Evolutionary conservation across 164 flowering plant genomes (phyloP).

Genomic region (Macadamia tetraphylla): DNA sequence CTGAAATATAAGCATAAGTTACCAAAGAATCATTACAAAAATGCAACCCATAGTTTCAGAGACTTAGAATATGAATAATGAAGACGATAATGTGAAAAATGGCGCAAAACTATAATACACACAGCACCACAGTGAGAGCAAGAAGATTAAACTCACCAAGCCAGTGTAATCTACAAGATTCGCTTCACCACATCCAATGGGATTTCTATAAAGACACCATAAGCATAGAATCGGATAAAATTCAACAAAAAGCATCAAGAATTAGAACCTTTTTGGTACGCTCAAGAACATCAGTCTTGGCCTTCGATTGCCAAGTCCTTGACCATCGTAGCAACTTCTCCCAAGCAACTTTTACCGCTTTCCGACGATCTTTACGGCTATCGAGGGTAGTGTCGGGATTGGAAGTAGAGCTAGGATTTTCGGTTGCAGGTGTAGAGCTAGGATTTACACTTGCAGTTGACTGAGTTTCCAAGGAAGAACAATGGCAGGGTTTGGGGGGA

Average conservation of each 20-base stretch:
- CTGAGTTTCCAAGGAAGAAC: conserved; percentile 8
- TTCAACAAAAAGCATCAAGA: neutral
- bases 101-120: too few relatives aligned
- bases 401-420: conserved; percentile 4
- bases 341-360: conserved; percentile 77
- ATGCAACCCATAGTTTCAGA: too few relatives aligned
- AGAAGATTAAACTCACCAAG: neutral
- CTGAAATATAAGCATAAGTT: too few relatives aligned
- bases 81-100: too few relatives aligned
- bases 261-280: conserved; percentile 70
- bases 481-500: conserved; percentile 10
- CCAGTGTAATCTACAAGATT: too few relatives aligned
- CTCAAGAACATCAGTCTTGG: conserved; percentile 72
- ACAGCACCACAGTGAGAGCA: neutral
- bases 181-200: neutral
- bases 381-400: conserved; percentile 1
- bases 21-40: too few relatives aligned
- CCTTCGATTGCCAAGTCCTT: conserved; percentile 79
- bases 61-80: too few relatives aligned
- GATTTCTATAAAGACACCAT: neutral
- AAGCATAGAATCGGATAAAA: neutral
- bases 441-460: conserved; percentile 7
- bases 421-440: conserved; percentile 1
- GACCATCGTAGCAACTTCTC: conserved; percentile 95
- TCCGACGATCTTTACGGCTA: conserved; percentile 43